Conservation (phyloP, 2,329 filamentous ascomycete species). For the Shiraia sp. region DNA sequence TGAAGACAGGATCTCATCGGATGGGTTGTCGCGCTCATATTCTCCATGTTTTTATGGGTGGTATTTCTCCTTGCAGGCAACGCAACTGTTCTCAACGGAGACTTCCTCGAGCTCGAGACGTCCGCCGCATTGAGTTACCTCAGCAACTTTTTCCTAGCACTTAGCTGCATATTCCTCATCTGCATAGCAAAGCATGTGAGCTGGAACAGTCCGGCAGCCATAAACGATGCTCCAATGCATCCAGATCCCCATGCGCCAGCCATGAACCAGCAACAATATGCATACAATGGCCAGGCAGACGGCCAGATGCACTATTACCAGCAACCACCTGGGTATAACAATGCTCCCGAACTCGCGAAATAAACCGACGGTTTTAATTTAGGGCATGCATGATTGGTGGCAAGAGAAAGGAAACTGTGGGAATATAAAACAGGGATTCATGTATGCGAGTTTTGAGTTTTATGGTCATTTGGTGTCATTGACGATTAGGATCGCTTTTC, state of each 20-base stretch:
- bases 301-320: constrained; percentile 20
- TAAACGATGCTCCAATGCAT: not conserved
- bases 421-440: not conserved
- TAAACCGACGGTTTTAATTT: too few relatives aligned
- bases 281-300: constrained; percentile 5
- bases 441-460: not conserved
- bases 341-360: not conserved
- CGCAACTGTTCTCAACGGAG: not conserved
- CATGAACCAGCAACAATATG: constrained; percentile 11
- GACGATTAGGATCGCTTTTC: too few relatives aligned
- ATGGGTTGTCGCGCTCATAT: constrained; percentile 18
- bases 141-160: constrained; percentile 14
- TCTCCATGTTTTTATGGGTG: constrained; percentile 22
- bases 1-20: constrained; percentile 17
- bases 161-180: constrained; percentile 24
- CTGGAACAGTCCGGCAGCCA: constrained; percentile 8
- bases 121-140: constrained; percentile 18
- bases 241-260: constrained; percentile 4
- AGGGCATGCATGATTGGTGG: too few relatives aligned
- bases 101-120: not conserved
- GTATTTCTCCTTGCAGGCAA: constrained; percentile 17
- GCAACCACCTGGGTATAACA: constrained; percentile 12
- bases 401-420: too few relatives aligned
- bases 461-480: not conserved
- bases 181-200: constrained; percentile 23